Base-by-base conservation (phyloP, 164 flowering plant genomes). In the Tetrastigma voinierianum region DNA sequence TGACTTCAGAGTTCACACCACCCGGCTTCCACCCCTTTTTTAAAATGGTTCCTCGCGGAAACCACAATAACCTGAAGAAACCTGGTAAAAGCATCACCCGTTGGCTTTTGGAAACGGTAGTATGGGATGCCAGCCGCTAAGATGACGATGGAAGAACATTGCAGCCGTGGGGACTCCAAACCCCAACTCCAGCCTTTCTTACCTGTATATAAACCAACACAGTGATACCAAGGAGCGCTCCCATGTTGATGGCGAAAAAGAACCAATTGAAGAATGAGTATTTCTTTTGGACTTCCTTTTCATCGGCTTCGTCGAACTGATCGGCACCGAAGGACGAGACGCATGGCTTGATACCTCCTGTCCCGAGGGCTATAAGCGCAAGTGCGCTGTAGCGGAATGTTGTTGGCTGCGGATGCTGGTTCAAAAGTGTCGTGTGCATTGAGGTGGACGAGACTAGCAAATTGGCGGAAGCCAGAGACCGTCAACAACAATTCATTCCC, bases 191-290 rank as follows among this genome's bases (percentile, higher is more conserved):
- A 88, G 0, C 93, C 96, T 16, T 70, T 61, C 65, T 73, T 1
- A 49, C 81, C 61, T 82, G 82, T 2, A 83, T 3, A 61, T 82
- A n/a, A n/a, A n/a, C n/a, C n/a, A 88, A 4, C 1, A 88, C 20
- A 0, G 94, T 87, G 55, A 87, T 72, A 1, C 86, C 90, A 1
- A 87, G 11, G 14, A 88, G 68, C 0, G 82, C 90, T 1, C 96
- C 96, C 69, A 80, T 83, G 82, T 83, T 88, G 66, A 86, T 86
- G 63, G 90, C 90, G 19, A 88, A 86, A 83, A 88, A 88, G 80
- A 90, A 88, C 96, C 93, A 90, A 65, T 90, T 85, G 76, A 90
- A 90, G 74, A 88, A 90, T 0, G 86, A 65, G 67, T 67, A 84
- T 51, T 86, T 88, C 70, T 82, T 80, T 0, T 8, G 51, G 40